Conservation (phyloP, 352 stramenopile genomes). For the Phytophthora tentaculata region DNA sequence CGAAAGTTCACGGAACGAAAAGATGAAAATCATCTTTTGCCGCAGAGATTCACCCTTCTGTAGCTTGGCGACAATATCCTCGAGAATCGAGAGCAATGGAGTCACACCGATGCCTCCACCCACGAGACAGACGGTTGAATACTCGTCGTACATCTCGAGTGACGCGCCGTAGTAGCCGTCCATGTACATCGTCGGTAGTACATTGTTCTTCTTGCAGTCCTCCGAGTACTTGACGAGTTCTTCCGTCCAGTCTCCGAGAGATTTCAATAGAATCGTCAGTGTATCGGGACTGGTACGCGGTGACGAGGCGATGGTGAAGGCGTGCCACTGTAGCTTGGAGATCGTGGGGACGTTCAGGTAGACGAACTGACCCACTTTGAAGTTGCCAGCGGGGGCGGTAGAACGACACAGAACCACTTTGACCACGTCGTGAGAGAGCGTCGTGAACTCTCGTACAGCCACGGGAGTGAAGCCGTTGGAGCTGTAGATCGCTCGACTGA, state of each 20-base stretch:
- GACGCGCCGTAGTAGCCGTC: constrained; percentile 63
- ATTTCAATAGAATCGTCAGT: constrained; percentile 58
- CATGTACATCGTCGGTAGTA: constrained; percentile 51
- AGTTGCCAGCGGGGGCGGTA: constrained; percentile 17
- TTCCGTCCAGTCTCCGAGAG: constrained; percentile 51
- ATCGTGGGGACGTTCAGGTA: constrained; percentile 53
- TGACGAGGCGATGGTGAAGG: constrained; percentile 56
- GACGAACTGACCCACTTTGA: constrained; percentile 50
- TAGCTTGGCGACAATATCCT: constrained; percentile 45
- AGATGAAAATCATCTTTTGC: constrained; percentile 51
- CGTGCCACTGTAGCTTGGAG: constrained; percentile 58
- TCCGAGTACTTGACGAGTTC: constrained; percentile 48
- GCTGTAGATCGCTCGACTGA: constrained; percentile 43
- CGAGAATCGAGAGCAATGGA: constrained; percentile 52
- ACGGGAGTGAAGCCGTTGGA: constrained; percentile 41
- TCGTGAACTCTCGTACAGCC: constrained; percentile 36
- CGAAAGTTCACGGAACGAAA: constrained; percentile 49
- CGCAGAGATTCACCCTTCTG: constrained; percentile 3
- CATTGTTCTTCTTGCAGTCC: constrained; percentile 32
- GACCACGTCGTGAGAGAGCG: constrained; percentile 32
- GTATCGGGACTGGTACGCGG: constrained; percentile 36
- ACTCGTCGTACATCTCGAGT: constrained; percentile 49
- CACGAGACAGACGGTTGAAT: constrained; percentile 49
- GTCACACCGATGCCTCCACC: constrained; percentile 60
- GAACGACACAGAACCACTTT: constrained; percentile 46